Evolutionary conservation across 202 grass and related monocot genomes (phyloP), one percentile per base, ranked within the genome.

Genomic region (Panicum hallii): DNA sequence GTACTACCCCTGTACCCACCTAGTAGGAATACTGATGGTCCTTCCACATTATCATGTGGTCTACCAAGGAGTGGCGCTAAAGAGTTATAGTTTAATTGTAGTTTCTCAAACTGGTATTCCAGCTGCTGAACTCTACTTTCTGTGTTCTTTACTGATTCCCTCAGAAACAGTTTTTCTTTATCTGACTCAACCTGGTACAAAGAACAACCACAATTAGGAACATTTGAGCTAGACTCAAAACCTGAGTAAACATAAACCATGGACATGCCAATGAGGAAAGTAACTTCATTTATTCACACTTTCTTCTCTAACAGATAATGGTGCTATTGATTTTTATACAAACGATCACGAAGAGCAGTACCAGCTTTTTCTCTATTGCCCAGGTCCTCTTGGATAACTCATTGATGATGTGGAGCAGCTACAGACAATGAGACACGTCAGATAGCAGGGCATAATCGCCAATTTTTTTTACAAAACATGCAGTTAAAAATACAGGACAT

Each of bases 301-400:
- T 77, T 67, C 10, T 75, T 85, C 53, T 53, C 44, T 71, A 84
- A 78, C 5, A 19, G 64, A 85, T 55, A 54, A 73, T 52, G 36
- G 56, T 53, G 50, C 28, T 82, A 54, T 49, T 85, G 19, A 28
- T 23, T 85, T 65, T 52, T 67, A 67, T 63, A 53, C 4, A 84
- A 41, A 74, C 0, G 14, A 68, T 13, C 20, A 84, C 72, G 26
- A 63, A 83, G 79, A 46, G 5, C 61, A 61, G 23, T 87, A 94
- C 84, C 92, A 90, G 87, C 20, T 85, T 90, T 82, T 86, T 89
- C 63, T 85, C 72, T 82, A 83, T 68, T 83, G 79, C 78, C 74
- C 69, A 23, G 5, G 67, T 90, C 78, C 74, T 86, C 82, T 74
- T 78, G 46, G 58, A 40, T 70, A 92, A 74, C 57, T 90, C 72